Percentiles rank a stretch among this genome's conserved stretches.
Conservation (phyloP, 306 rosid species). For the Quercus ilex region DNA sequence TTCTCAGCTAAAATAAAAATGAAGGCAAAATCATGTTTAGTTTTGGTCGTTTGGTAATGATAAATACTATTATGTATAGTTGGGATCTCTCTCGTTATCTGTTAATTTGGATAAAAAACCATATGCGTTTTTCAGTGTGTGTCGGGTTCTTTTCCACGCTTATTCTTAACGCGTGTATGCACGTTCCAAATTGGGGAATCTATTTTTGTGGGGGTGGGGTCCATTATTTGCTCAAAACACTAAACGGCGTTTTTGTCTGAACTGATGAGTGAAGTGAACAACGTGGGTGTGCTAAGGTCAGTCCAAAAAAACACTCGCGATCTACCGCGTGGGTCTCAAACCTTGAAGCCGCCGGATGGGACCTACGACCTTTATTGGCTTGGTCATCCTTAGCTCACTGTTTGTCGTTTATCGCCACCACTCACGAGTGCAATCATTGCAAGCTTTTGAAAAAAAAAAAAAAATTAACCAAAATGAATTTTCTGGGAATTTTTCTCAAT, state of each 20-base stretch:
- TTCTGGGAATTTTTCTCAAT: too few species aligned
- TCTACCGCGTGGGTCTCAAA: conserved; percentile 11
- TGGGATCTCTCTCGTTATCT: neutral
- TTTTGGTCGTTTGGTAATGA: conserved; percentile 11
- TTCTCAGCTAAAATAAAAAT: neutral
- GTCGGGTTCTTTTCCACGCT: conserved; percentile 3
- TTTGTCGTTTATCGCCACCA: too few species aligned
- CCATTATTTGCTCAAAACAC: neutral
- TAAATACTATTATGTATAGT: neutral
- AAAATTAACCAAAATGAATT: too few species aligned
- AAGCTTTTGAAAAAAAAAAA: neutral
- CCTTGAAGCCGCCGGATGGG: neutral
- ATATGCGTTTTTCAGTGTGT: conserved; percentile 12
- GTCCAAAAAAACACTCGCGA: conserved; percentile 32
- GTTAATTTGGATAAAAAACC: conserved; percentile 21
- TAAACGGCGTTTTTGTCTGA: neutral
- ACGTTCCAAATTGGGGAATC: neutral
- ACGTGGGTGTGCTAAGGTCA: conserved; percentile 15
- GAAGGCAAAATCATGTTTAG: conserved; percentile 8
- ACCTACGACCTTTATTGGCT: neutral
- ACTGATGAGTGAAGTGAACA: neutral
- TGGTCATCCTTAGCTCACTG: neutral
- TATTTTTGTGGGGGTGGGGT: neutral
- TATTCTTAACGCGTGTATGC: neutral
- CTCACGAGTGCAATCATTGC: neutral